phyloP scores from a whole-genome alignment of 805 yeast genomes.

The Yamadazyma insecticola region DNA sequence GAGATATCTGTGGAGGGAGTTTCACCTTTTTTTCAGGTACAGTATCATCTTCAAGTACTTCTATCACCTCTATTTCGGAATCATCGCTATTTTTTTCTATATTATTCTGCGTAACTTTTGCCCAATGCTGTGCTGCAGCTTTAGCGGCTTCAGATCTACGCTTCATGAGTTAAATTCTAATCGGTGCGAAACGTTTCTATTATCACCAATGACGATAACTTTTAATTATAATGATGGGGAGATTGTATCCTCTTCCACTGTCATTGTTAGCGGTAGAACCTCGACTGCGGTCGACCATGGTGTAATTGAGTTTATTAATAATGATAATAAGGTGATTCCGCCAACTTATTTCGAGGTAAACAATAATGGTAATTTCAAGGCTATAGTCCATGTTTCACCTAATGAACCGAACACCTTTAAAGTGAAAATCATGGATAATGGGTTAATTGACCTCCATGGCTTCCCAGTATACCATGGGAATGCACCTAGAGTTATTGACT shows the following conservation, averaged over 20 bases:
- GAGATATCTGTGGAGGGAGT: too few relatives aligned
- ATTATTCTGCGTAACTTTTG: too few relatives aligned
- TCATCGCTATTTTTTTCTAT: too few relatives aligned
- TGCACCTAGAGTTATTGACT: constrained; percentile 17
- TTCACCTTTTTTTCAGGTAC: background rate
- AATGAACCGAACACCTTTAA: constrained; percentile 55
- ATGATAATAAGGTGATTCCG: constrained; percentile 48
- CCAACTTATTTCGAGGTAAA: constrained; percentile 68
- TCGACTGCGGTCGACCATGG: constrained; percentile 17
- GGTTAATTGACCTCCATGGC: constrained; percentile 24
- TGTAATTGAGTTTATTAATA: constrained; percentile 27
- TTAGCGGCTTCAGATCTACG: constrained; percentile 13
- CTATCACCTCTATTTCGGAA: background rate
- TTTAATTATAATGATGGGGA: constrained; percentile 33
- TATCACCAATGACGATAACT: constrained; percentile 16
- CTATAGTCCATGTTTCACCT: constrained; percentile 62
- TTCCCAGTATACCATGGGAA: constrained; percentile 14
- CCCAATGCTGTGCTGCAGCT: constrained; percentile 25
- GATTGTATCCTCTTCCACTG: constrained; percentile 37
- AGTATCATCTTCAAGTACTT: background rate
- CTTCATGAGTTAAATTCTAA: too few relatives aligned
- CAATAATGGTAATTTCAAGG: constrained; percentile 62
- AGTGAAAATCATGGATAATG: constrained; percentile 46
- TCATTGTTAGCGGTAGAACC: constrained; percentile 30
- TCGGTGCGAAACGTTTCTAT: too few relatives aligned